Evolutionary conservation across 2,329 filamentous ascomycete genomes (phyloP).

Genomic region (Myriosclerotinia duriaeana): DNA sequence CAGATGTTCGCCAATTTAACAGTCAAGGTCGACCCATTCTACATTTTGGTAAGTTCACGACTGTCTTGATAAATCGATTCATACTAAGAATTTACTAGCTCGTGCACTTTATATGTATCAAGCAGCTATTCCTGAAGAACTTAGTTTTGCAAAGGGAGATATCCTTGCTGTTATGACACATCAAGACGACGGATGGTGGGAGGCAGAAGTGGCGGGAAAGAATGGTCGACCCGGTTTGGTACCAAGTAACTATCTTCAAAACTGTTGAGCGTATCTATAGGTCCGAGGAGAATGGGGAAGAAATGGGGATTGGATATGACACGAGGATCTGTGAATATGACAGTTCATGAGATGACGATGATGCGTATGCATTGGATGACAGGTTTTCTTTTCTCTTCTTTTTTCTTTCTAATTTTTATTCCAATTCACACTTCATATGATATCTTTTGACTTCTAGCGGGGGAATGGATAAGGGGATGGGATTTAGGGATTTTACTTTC

Average conservation of each 20-base stretch:
- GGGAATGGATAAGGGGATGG: neutral
- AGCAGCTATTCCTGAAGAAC: constrained; percentile 91
- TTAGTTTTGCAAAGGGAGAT: constrained; percentile 90
- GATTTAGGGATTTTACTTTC: neutral
- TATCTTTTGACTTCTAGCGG: constrained; percentile 5
- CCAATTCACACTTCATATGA: neutral
- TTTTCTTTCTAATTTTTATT: neutral
- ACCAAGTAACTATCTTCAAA: constrained; percentile 63
- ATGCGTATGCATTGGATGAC: constrained; percentile 2
- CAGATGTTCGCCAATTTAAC: constrained; percentile 78
- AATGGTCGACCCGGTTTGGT: constrained; percentile 61
- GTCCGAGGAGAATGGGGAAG: neutral
- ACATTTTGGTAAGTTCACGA: constrained; percentile 77
- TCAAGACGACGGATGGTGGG: constrained; percentile 99
- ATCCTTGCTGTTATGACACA: constrained; percentile 82
- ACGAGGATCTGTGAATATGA: constrained; percentile 11
- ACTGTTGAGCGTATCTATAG: constrained; percentile 32
- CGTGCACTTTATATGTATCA: constrained; percentile 92
- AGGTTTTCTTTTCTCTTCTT: neutral
- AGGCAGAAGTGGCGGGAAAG: constrained; percentile 82
- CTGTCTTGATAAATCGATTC: constrained; percentile 1
- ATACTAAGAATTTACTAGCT: constrained; percentile 54
- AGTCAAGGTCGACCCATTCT: constrained; percentile 83
- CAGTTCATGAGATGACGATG: constrained; percentile 15
- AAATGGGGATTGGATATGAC: constrained; percentile 12